Conservation (phyloP, 169 alveolate genomes). For the Babesia ovata region DNA sequence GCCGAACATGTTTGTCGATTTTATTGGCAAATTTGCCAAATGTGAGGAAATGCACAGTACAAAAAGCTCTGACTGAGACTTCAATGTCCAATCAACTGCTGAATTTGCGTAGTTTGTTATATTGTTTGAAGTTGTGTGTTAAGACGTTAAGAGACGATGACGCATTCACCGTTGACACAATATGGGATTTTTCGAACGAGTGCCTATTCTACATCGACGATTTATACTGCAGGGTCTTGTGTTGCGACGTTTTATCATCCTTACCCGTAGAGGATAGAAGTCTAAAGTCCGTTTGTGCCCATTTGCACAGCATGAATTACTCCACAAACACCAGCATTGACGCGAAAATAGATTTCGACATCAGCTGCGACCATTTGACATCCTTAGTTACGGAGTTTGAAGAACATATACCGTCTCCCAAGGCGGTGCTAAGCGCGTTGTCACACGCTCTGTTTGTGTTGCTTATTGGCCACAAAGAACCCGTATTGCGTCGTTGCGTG, state of each 20-base stretch:
- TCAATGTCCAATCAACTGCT: neutral
- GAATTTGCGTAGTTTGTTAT: conserved; percentile 1
- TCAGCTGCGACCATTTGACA: conserved; percentile 41
- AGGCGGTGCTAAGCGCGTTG: conserved; percentile 21
- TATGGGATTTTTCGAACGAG: conserved; percentile 52
- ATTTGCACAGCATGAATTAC: conserved; percentile 29
- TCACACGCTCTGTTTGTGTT: conserved; percentile 47
- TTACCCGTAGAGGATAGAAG: conserved; percentile 37
- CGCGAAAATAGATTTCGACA: conserved; percentile 43
- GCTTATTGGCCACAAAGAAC: conserved; percentile 40
- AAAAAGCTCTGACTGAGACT: neutral
- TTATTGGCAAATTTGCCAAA: conserved; percentile 19
- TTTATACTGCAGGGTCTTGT: conserved; percentile 13
- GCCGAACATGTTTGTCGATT: conserved; percentile 22
- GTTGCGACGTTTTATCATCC: conserved; percentile 17
- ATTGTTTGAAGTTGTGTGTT: conserved; percentile 19
- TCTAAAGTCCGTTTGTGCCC: conserved; percentile 5
- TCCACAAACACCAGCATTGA: conserved; percentile 27
- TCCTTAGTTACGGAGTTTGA: conserved; percentile 5
- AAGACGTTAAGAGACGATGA: conserved; percentile 1
- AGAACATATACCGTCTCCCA: conserved; percentile 4
- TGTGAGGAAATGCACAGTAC: neutral
- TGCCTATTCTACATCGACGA: conserved; percentile 29
- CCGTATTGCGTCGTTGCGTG: conserved; percentile 51
- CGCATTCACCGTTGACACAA: neutral